Evolutionary conservation across 257 asterid species (phyloP).

Genomic region (Ajuga chamaepitys): DNA sequence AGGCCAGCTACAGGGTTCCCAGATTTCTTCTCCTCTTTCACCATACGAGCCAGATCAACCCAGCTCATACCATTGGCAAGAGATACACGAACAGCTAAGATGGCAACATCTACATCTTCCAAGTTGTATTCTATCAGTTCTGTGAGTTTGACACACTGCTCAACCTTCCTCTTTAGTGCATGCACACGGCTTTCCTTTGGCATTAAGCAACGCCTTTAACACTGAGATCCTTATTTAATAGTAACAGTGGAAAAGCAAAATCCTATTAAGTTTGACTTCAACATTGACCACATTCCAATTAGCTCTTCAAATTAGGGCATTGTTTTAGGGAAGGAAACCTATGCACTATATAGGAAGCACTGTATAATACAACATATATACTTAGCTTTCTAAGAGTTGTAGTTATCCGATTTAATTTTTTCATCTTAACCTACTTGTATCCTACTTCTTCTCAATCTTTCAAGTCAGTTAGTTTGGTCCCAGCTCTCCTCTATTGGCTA

Average conservation of each 20-base stretch:
- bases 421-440: background rate
- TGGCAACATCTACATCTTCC: constrained; percentile 91
- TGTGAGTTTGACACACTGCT: constrained; percentile 66
- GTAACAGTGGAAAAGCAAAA: constrained; percentile 2
- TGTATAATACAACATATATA: background rate
- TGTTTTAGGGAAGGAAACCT: background rate
- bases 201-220: constrained; percentile 18
- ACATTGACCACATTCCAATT: background rate
- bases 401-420: background rate
- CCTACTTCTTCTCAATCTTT: background rate
- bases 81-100: constrained; percentile 90
- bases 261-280: background rate
- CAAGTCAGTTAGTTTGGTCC: background rate
- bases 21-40: constrained; percentile 95
- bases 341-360: too few relatives aligned
- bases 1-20: constrained; percentile 96
- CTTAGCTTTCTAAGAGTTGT: background rate
- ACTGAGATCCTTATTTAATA: background rate
- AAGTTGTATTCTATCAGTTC: constrained; percentile 87
- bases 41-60: constrained; percentile 93
- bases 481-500: too few relatives aligned
- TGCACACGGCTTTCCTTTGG: constrained; percentile 88
- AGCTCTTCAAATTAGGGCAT: background rate
- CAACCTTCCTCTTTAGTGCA: constrained; percentile 73
- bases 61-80: constrained; percentile 99